These are phyloP conservation scores for Fonsecaea nubica DNA, from an alignment of 2,329 filamentous ascomycete genomes.

Conservation along the genomic window DNA sequence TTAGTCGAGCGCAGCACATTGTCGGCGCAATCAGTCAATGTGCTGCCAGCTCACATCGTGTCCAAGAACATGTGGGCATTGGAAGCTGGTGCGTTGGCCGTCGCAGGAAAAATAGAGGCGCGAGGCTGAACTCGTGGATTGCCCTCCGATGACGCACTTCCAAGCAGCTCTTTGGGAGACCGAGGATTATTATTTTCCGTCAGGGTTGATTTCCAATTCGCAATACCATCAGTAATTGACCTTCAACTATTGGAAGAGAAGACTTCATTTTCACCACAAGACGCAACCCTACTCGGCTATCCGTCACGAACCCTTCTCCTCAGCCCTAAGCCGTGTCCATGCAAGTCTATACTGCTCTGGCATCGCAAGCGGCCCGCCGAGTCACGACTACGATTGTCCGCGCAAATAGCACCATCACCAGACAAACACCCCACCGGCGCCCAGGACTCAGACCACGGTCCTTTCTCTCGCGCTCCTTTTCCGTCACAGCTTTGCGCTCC, in stretches of 20 bases:
- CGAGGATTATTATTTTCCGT: conserved; percentile 1
- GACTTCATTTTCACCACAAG: not conserved
- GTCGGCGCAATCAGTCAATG: not conserved
- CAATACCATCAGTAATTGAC: conserved; percentile 2
- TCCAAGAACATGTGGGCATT: not conserved
- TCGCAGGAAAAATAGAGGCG: not conserved
- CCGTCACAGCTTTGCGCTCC: not conserved
- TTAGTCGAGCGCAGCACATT: conserved; percentile 1
- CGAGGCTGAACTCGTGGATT: not conserved
- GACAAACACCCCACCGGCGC: not conserved
- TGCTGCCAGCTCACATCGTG: not conserved
- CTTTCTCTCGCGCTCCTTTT: not conserved
- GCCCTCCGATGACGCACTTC: conserved; percentile 22
- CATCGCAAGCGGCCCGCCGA: conserved; percentile 21
- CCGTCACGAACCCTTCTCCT: not conserved
- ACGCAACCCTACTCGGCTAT: not conserved
- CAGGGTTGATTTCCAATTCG: conserved; percentile 19
- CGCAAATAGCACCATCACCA: conserved; percentile 5
- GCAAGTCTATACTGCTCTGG: conserved; percentile 20
- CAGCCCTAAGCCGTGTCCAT: conserved; percentile 22
- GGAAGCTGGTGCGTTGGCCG: not conserved
- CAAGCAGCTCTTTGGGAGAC: not conserved
- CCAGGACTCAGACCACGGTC: not conserved
- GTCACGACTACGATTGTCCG: not conserved
- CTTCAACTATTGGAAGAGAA: not conserved